A percentile compares a stretch with the other conserved stretches of the same genome.
These are phyloP conservation scores for Candida michaelii DNA, from an alignment of 805 yeast genomes.

Conservation along the genomic window DNA sequence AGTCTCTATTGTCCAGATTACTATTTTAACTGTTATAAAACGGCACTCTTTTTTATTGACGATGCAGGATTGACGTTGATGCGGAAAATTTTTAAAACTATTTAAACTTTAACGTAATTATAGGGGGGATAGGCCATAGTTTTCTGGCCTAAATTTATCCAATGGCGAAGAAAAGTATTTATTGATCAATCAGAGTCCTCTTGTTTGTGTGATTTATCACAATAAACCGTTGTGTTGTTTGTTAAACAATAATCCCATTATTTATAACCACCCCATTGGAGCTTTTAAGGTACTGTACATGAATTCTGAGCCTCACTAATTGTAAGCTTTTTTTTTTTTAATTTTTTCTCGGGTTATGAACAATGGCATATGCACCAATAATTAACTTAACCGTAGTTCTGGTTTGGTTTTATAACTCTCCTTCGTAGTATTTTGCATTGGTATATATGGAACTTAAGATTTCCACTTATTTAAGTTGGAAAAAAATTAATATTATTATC, in stretches of 20 bases:
- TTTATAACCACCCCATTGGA: background rate
- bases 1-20: background rate
- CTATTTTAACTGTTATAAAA: background rate
- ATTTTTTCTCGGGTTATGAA: background rate
- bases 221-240: background rate
- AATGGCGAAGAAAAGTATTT: too few species aligned
- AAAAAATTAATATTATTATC: background rate
- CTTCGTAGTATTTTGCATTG: background rate
- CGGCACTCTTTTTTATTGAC: constrained; percentile 7
- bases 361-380: background rate
- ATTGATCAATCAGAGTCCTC: too few species aligned
- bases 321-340: background rate
- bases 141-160: too few species aligned
- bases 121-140: background rate
- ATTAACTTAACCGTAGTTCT: background rate
- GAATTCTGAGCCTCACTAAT: constrained; percentile 1
- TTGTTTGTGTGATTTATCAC: too few species aligned
- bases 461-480: background rate
- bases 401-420: background rate
- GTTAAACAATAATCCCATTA: background rate
- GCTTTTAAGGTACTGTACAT: constrained; percentile 5
- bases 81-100: constrained; percentile 1
- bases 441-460: background rate
- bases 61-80: constrained; percentile 5
- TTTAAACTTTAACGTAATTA: background rate